Percentiles rank a stretch among this genome's conserved stretches.
These are phyloP conservation scores for Coniophora puteana DNA, from an alignment of 1,284 basidiomycete genomes.

Conservation along the genomic window DNA sequence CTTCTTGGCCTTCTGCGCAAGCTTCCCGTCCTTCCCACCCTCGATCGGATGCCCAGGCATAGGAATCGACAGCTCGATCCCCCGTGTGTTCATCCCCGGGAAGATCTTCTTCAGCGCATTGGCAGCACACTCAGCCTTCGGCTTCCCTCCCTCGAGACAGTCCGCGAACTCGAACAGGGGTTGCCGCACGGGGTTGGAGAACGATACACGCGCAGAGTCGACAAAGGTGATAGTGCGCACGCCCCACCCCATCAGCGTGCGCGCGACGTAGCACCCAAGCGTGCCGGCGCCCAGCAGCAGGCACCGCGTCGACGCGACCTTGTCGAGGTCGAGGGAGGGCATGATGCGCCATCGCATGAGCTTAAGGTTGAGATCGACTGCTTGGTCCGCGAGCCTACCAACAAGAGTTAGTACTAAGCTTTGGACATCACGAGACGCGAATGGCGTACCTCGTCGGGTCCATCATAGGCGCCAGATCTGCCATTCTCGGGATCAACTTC, in stretches of 20 bases:
- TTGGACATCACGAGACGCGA: background rate
- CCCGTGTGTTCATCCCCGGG: constrained; percentile 87
- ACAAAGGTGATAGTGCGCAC: constrained; percentile 91
- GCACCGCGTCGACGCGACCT: constrained; percentile 77
- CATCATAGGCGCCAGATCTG: constrained; percentile 94
- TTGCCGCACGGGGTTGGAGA: constrained; percentile 96
- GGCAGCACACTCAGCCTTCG: constrained; percentile 92
- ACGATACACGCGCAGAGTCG: constrained; percentile 89
- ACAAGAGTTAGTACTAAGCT: background rate
- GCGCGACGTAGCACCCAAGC: constrained; percentile 92
- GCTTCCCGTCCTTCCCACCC: too few species aligned
- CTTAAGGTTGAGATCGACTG: constrained; percentile 95
- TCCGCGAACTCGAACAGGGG: constrained; percentile 95
- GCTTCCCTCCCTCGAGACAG: constrained; percentile 89
- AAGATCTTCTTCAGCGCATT: constrained; percentile 85
- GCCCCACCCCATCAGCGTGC: constrained; percentile 93
- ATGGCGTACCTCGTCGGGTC: constrained; percentile 70
- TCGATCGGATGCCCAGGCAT: constrained; percentile 97
- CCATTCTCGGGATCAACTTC: constrained; percentile 85
- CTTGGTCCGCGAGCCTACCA: constrained; percentile 85
- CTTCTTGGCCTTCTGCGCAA: constrained; percentile 57
- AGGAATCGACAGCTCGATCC: constrained; percentile 78
- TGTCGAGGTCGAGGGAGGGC: constrained; percentile 86
- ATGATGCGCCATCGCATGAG: constrained; percentile 98
- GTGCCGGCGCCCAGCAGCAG: constrained; percentile 94